phyloP scores from a whole-genome alignment of 805 yeast genomes.

The Hanseniaspora thailandica region DNA sequence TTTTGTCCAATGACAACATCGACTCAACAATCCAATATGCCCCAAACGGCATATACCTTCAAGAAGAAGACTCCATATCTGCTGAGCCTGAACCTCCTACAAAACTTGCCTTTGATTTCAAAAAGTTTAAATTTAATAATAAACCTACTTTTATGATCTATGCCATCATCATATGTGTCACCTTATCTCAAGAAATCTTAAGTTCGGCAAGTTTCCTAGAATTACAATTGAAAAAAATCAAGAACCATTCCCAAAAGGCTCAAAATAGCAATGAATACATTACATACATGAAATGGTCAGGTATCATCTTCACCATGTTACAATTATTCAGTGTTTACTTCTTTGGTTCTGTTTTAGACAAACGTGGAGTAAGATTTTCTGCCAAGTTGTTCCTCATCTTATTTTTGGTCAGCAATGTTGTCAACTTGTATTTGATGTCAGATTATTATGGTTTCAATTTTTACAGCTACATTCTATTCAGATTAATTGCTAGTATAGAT shows the following conservation, averaged over 20 bases:
- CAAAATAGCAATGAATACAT: not conserved
- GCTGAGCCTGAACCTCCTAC: not conserved
- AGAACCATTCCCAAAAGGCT: not conserved
- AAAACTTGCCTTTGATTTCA: not conserved
- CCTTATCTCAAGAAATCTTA: not conserved
- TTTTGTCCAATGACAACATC: not conserved
- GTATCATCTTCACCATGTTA: not conserved
- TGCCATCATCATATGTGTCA: not conserved
- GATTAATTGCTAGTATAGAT: not conserved
- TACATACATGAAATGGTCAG: slow-evolving; percentile 10
- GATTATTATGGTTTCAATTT: not conserved
- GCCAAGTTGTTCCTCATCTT: not conserved
- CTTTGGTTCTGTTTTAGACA: slow-evolving; percentile 1
- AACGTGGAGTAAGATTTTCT: not conserved
- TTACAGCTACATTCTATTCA: not conserved
- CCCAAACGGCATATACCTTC: not conserved
- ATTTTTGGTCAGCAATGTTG: not conserved
- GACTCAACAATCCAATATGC: not conserved
- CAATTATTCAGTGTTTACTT: slow-evolving; percentile 2
- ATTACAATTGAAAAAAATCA: slow-evolving; percentile 2
- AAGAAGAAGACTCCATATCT: not conserved
- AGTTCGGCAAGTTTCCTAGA: slow-evolving; percentile 1
- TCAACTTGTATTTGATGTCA: slow-evolving; percentile 7
- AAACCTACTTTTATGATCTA: slow-evolving; percentile 4
- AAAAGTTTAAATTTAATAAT: not conserved